Conservation (phyloP, 202 grass and related monocot species). For the Hordeum pubiflorum region DNA sequence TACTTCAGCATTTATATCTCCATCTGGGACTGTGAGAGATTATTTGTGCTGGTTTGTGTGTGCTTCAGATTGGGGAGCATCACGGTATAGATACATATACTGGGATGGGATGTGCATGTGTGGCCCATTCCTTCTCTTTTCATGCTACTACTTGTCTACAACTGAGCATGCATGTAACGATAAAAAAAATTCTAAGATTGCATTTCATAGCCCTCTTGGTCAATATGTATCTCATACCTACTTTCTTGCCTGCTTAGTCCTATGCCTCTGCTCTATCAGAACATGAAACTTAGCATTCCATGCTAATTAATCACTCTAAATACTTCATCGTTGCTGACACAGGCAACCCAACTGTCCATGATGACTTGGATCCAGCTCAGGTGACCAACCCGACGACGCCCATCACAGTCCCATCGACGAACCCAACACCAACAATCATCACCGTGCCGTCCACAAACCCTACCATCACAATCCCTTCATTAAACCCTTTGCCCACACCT, state of each 20-base stretch:
- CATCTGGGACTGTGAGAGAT: neutral
- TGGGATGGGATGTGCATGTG: neutral
- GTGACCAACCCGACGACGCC: slow-evolving; percentile 30
- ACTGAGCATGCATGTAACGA: neutral
- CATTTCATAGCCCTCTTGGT: neutral
- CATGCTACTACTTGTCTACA: neutral
- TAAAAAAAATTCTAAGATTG: neutral
- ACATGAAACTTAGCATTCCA: neutral
- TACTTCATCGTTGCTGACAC: neutral
- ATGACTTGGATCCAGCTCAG: slow-evolving; percentile 24
- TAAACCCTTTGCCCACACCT: slow-evolving; percentile 59
- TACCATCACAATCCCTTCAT: slow-evolving; percentile 56
- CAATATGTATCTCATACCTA: neutral
- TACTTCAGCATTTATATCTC: neutral
- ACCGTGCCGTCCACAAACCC: slow-evolving; percentile 70
- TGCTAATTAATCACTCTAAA: neutral
- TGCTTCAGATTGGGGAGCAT: neutral
- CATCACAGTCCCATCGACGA: slow-evolving; percentile 57
- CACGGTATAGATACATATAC: neutral
- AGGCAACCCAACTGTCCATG: slow-evolving; percentile 39
- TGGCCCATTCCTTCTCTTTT: neutral
- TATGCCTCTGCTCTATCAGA: neutral
- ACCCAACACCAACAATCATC: slow-evolving; percentile 49
- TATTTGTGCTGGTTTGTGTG: neutral
- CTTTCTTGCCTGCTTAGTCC: neutral